Conservation (phyloP, 164 flowering plant species). For the Dillenia turbinata region DNA sequence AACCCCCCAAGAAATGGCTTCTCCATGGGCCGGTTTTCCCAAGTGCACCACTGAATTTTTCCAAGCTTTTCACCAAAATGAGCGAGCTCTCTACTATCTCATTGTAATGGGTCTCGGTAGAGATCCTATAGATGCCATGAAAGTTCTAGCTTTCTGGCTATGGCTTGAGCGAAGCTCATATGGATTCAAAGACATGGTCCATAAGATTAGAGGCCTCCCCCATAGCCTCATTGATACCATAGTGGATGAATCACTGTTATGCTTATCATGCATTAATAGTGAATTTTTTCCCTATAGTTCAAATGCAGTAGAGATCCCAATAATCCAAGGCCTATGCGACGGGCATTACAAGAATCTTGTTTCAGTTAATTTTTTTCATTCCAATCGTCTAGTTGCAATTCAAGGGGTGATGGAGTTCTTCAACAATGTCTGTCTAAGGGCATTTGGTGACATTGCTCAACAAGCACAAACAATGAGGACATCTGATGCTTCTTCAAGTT, state of each 20-base stretch:
- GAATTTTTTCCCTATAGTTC: background rate
- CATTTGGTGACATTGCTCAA: slow-evolving; percentile 26
- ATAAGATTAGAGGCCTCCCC: slow-evolving; percentile 14
- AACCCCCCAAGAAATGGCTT: too few relatives aligned
- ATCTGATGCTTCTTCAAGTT: too few relatives aligned
- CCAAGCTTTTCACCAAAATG: slow-evolving; percentile 35
- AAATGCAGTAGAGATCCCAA: background rate
- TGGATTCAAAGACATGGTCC: slow-evolving; percentile 9
- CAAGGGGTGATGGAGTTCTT: slow-evolving; percentile 13
- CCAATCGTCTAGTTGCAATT: slow-evolving; percentile 16
- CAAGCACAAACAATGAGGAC: too few relatives aligned
- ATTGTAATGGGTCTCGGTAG: slow-evolving; percentile 27
- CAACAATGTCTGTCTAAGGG: slow-evolving; percentile 24
- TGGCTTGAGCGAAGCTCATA: slow-evolving; percentile 36
- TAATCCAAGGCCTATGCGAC: background rate
- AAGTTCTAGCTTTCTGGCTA: slow-evolving; percentile 41
- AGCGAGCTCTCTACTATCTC: slow-evolving; percentile 32
- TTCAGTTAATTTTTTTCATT: slow-evolving; percentile 22
- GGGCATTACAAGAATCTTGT: background rate
- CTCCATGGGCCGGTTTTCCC: background rate
- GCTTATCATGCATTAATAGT: slow-evolving; percentile 21
- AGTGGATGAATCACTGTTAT: slow-evolving; percentile 25
- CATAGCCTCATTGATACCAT: slow-evolving; percentile 11
- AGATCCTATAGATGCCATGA: slow-evolving; percentile 31
- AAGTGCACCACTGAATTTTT: slow-evolving; percentile 28